phyloP scores from a whole-genome alignment of 176 grass and related monocot genomes.

The Carex cristatella region DNA sequence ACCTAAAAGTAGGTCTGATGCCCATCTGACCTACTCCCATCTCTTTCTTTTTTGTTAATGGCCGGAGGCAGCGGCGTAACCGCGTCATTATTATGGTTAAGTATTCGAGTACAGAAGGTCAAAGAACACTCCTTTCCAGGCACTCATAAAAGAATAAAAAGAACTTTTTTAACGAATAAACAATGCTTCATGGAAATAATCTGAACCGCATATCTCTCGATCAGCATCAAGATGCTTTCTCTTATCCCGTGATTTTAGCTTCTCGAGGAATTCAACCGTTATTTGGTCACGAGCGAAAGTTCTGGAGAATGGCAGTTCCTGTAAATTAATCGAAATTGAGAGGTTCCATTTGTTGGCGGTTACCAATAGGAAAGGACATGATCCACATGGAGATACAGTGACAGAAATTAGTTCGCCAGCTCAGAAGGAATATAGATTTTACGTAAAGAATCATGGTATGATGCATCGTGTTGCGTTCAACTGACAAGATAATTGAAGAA shows the following conservation, averaged over 20 bases:
- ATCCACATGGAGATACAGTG: neutral
- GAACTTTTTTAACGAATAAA: neutral
- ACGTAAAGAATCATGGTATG: neutral
- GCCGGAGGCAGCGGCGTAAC: neutral
- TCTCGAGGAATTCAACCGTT: slow-evolving; percentile 25
- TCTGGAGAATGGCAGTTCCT: neutral
- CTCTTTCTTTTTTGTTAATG: neutral
- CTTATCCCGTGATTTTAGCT: neutral
- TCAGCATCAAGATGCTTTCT: neutral
- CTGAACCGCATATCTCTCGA: neutral
- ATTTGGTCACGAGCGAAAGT: neutral
- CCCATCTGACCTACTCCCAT: too few species aligned
- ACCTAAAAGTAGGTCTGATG: too few species aligned
- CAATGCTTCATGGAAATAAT: neutral
- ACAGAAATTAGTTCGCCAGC: neutral
- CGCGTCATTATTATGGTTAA: neutral
- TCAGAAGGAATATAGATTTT: neutral
- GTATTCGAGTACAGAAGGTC: neutral
- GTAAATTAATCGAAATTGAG: too few species aligned
- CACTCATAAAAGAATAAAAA: neutral
- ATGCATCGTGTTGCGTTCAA: neutral
- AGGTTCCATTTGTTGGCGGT: neutral
- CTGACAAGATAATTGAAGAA: neutral
- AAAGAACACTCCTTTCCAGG: neutral
- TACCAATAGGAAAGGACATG: neutral